These are phyloP conservation scores for Eutrema yunnanense DNA, from an alignment of 345 rosid genomes.

Conservation along the genomic window DNA sequence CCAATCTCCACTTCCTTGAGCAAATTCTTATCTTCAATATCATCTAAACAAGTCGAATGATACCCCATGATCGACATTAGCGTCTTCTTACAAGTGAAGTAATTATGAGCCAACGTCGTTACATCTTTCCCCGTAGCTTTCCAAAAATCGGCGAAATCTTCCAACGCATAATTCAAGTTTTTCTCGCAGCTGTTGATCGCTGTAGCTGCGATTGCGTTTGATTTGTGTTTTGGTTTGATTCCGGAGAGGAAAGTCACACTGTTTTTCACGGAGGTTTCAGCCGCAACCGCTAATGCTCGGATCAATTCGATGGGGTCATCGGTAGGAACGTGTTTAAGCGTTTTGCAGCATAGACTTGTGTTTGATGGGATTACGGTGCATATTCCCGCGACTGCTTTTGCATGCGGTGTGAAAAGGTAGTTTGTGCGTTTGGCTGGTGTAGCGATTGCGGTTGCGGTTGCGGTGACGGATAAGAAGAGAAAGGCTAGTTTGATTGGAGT, in stretches of 20 bases:
- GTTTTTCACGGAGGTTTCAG: conserved; percentile 25
- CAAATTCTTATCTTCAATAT: conserved; percentile 24
- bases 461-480: background rate
- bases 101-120: conserved; percentile 17
- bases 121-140: conserved; percentile 23
- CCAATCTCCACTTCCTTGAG: conserved; percentile 21
- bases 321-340: conserved; percentile 33
- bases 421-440: background rate
- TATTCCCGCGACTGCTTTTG: conserved; percentile 37
- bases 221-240: conserved; percentile 19
- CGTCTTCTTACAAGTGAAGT: conserved; percentile 22
- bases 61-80: conserved; percentile 22
- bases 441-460: background rate
- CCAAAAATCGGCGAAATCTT: conserved; percentile 17
- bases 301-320: conserved; percentile 46
- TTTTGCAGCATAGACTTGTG: conserved; percentile 49
- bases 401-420: conserved; percentile 35
- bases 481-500: conserved; percentile 20
- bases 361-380: conserved; percentile 35
- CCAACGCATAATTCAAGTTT: conserved; percentile 23
- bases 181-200: conserved; percentile 20
- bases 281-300: conserved; percentile 29
- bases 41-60: conserved; percentile 29
- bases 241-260: conserved; percentile 26
- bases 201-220: background rate